Base-by-base conservation (phyloP, 2,329 filamentous ascomycete species). In the Alternaria sp. region DNA sequence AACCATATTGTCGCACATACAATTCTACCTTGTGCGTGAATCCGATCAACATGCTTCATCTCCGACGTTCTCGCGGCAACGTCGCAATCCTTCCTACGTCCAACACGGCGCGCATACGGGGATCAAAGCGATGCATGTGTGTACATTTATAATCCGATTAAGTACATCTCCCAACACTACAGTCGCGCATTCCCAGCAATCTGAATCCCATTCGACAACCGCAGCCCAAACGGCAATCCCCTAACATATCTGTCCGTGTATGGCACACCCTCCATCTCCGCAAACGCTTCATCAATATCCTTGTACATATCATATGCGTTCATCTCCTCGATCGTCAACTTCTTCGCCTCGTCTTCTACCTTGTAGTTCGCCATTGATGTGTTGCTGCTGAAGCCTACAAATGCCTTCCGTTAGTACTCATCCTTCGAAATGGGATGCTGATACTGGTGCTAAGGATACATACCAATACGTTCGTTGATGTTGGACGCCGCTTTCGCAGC, bases 301-400 rank as follows among this genome's bases (percentile, higher is more conserved):
- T 67, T 68, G 55, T 71, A 70, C 70, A 72, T 71, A 15, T 51
- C 49, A 3, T 51, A 51, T 2, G 26, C 82, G 63, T 91, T 91
- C 88, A 91, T 90, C 75, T 91, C 89, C 66, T 90, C 88, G 54
- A 91, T 90, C 0, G 89, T 91, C 30, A 91, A 72, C 65, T 89
- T 89, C 50, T 87, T 84, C 67, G 82, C 85, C 69, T 88, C 84
- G 55, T 90, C 85, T 65, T 87, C 84, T 0, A 91, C 89, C 71
- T 87, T 88, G 78, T 91, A 91, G 0, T 83, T 84, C 0, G 84
- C 75, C 14, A 80, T 85, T 43, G 84, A 69, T 26, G 84, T 89
- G 71, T 91, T 90, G 41, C 83, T 84, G 0, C 87, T 90, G 78
- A 91, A 91, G 9, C 71, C 69, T 51, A 60, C 56, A n/a, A 37